A percentile compares a stretch with the other conserved stretches of the same genome.
Evolutionary conservation across 495 filamentous ascomycete species (phyloP).

Genomic region (Hypoxylon cercidicola): DNA sequence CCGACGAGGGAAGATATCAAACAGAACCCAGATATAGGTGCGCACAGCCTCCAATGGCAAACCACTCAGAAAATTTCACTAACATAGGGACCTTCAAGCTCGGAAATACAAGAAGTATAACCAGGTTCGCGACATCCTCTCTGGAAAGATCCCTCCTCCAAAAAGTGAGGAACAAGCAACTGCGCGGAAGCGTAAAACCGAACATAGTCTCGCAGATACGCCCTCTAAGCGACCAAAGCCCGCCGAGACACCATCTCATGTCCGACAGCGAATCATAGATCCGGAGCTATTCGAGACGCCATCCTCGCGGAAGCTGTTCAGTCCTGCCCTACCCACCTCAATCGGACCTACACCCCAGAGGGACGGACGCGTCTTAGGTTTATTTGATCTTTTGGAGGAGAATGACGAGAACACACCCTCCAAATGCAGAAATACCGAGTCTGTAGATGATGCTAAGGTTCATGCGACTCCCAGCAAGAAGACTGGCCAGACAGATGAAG

Average conservation of each 20-base stretch:
- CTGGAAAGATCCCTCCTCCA: slow-evolving; percentile 58
- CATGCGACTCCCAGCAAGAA: slow-evolving; percentile 55
- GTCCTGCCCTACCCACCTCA: slow-evolving; percentile 62
- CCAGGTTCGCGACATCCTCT: slow-evolving; percentile 70
- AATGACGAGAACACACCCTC: slow-evolving; percentile 62
- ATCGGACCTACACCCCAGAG: slow-evolving; percentile 92
- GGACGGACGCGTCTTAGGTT: slow-evolving; percentile 83
- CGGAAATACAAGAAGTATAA: slow-evolving; percentile 93
- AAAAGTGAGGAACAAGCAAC: slow-evolving; percentile 47
- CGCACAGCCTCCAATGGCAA: slow-evolving; percentile 12
- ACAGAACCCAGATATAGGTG: slow-evolving; percentile 82
- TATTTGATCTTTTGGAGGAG: slow-evolving; percentile 87
- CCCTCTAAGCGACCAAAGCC: slow-evolving; percentile 50
- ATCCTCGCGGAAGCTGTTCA: slow-evolving; percentile 69
- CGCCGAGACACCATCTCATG: slow-evolving; percentile 25
- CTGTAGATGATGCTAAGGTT: slow-evolving; percentile 19
- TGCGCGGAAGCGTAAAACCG: slow-evolving; percentile 48
- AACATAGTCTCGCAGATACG: slow-evolving; percentile 50
- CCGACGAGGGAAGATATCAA: slow-evolving; percentile 89
- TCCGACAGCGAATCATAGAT: slow-evolving; percentile 55
- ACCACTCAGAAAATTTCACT: background rate
- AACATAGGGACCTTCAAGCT: slow-evolving; percentile 58
- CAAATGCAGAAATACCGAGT: slow-evolving; percentile 9
- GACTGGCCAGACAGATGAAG: slow-evolving; percentile 45
- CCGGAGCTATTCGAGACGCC: slow-evolving; percentile 63